These are phyloP conservation scores for Boletus semigastroideus DNA, from an alignment of 1,284 basidiomycete genomes.

Conservation along the genomic window DNA sequence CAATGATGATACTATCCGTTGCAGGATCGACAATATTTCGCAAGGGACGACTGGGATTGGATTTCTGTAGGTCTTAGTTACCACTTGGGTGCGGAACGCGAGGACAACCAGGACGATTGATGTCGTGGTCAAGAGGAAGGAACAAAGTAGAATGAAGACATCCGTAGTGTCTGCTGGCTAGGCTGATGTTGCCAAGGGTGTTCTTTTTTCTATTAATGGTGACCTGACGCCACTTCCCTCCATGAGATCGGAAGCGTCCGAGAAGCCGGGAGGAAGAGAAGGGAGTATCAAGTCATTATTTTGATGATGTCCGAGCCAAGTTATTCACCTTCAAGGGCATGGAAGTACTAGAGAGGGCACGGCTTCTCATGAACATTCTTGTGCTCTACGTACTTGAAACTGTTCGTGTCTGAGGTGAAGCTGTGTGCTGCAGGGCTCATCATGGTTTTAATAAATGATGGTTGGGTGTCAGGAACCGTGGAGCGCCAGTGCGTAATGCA, in stretches of 20 bases:
- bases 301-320: not conserved
- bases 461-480: too few species aligned
- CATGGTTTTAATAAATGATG: too few species aligned
- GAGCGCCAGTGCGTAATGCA: too few species aligned
- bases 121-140: conserved; percentile 1
- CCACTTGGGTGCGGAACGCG: conserved; percentile 2
- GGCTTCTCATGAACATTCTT: not conserved
- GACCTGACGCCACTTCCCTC: not conserved
- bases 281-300: not conserved
- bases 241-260: not conserved
- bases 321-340: conserved; percentile 1
- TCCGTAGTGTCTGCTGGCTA: conserved; percentile 8
- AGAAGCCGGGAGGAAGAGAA: not conserved
- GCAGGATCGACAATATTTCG: conserved; percentile 7
- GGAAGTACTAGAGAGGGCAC: not conserved
- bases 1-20: conserved; percentile 10
- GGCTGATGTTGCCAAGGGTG: not conserved
- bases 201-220: not conserved
- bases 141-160: conserved; percentile 8
- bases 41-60: not conserved
- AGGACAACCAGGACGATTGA: conserved; percentile 12
- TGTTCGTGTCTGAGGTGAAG: not conserved
- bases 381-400: not conserved
- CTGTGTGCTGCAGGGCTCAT: too few species aligned
- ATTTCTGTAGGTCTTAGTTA: not conserved